A percentile compares a stretch with the other conserved stretches of the same genome.
Conservation (phyloP, 257 asterid genomes). For the Jacaranda copaia region DNA sequence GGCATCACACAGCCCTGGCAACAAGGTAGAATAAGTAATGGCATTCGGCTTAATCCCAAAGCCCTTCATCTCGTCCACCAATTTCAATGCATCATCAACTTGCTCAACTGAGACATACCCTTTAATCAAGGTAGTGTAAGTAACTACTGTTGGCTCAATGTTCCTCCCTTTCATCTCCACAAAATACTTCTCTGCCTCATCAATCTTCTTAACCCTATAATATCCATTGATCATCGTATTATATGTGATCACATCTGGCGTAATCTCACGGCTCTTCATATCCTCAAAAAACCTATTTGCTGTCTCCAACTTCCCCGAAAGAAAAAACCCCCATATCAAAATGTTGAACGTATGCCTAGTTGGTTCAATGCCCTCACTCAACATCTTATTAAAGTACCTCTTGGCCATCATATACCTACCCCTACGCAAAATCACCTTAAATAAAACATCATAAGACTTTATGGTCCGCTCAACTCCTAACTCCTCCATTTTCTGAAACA, state of each 20-base stretch:
- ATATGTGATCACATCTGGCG: constrained; percentile 77
- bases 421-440: constrained; percentile 76
- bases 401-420: constrained; percentile 92
- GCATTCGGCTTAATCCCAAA: constrained; percentile 79
- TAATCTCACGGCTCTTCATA: constrained; percentile 76
- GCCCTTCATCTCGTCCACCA: constrained; percentile 85
- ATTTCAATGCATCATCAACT: constrained; percentile 81
- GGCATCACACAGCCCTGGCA: constrained; percentile 86
- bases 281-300: constrained; percentile 85
- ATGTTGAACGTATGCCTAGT: constrained; percentile 76
- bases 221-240: constrained; percentile 84
- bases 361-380: constrained; percentile 80
- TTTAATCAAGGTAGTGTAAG: constrained; percentile 82
- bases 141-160: constrained; percentile 72
- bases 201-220: constrained; percentile 66
- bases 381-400: constrained; percentile 85
- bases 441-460: constrained; percentile 72
- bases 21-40: constrained; percentile 72
- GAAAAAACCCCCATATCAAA: constrained; percentile 89
- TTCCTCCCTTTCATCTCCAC: constrained; percentile 88
- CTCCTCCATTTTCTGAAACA: constrained; percentile 85
- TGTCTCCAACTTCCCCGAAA: constrained; percentile 65
- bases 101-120: constrained; percentile 71
- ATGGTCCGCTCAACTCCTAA: constrained; percentile 69
- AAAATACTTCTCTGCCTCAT: constrained; percentile 85